phyloP scores from a whole-genome alignment of 192 early-diverging fungal species.

The Coemansia sp. region DNA sequence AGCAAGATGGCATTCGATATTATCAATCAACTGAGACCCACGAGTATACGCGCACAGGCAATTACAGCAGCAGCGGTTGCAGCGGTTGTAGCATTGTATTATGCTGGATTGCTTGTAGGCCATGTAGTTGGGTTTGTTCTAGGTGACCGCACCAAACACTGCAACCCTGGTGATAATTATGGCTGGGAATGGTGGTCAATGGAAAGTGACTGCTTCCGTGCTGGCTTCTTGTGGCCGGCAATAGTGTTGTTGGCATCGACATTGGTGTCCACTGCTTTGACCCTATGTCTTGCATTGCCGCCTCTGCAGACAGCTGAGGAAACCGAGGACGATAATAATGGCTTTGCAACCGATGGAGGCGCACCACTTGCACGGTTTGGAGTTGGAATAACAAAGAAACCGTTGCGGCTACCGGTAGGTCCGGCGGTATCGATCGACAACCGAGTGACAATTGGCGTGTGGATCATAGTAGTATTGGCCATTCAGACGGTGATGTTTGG shows the following conservation, averaged over 20 bases:
- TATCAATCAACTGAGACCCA: not conserved
- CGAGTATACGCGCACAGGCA: not conserved
- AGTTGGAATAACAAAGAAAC: not conserved
- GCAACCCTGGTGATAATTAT: not conserved
- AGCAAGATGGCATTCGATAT: not conserved
- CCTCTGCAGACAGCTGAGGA: not conserved
- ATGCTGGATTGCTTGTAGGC: not conserved
- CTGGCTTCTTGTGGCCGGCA: slow-evolving; percentile 14
- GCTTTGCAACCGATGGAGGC: not conserved
- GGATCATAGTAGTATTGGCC: not conserved
- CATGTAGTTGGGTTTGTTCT: not conserved
- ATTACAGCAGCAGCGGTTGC: not conserved
- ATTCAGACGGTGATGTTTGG: slow-evolving; percentile 1
- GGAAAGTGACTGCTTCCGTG: slow-evolving; percentile 16
- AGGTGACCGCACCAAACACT: not conserved
- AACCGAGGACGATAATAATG: not conserved
- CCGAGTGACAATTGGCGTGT: slow-evolving; percentile 1
- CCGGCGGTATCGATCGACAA: slow-evolving; percentile 10
- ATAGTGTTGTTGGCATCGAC: not conserved
- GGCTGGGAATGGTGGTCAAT: slow-evolving; percentile 15
- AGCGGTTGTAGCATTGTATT: not conserved
- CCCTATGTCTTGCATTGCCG: slow-evolving; percentile 5
- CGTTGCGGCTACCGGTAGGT: slow-evolving; percentile 10
- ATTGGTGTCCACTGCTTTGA: not conserved
- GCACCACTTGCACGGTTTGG: not conserved